phyloP scores from a whole-genome alignment of 306 rosid species.

The Vigna angularis region DNA sequence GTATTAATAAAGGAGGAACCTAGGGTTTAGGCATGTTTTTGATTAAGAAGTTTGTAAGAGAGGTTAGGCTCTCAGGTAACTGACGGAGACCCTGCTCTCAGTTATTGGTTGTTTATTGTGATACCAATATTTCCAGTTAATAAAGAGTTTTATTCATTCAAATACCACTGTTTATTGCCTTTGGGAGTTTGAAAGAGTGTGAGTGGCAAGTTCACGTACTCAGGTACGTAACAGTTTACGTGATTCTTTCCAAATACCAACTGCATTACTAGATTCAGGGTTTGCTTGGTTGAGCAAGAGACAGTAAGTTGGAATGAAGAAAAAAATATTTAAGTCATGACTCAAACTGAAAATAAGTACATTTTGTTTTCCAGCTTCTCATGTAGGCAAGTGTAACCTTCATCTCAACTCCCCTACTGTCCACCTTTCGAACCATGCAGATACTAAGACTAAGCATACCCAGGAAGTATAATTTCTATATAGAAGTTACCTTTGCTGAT shows the following conservation, averaged over 20 bases:
- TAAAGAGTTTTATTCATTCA: too few species aligned
- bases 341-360: neutral
- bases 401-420: neutral
- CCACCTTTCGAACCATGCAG: conserved; percentile 3
- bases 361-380: conserved; percentile 4
- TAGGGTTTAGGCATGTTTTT: too few species aligned
- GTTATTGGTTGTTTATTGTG: too few species aligned
- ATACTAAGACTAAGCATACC: neutral
- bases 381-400: neutral
- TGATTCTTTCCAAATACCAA: conserved; percentile 35
- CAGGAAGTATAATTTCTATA: conserved; percentile 19
- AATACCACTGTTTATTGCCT: too few species aligned
- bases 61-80: too few species aligned
- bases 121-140: too few species aligned
- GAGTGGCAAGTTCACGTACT: too few species aligned
- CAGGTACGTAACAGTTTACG: too few species aligned
- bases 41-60: too few species aligned
- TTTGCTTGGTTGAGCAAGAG: neutral
- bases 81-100: too few species aligned
- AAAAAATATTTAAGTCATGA: neutral
- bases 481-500: conserved; percentile 62
- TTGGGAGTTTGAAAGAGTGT: too few species aligned
- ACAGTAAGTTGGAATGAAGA: neutral
- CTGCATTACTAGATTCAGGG: neutral
- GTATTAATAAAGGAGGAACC: too few species aligned